These are phyloP conservation scores for Citeromyces hawaiiensis DNA, from an alignment of 1,139 yeast genomes.

Conservation along the genomic window DNA sequence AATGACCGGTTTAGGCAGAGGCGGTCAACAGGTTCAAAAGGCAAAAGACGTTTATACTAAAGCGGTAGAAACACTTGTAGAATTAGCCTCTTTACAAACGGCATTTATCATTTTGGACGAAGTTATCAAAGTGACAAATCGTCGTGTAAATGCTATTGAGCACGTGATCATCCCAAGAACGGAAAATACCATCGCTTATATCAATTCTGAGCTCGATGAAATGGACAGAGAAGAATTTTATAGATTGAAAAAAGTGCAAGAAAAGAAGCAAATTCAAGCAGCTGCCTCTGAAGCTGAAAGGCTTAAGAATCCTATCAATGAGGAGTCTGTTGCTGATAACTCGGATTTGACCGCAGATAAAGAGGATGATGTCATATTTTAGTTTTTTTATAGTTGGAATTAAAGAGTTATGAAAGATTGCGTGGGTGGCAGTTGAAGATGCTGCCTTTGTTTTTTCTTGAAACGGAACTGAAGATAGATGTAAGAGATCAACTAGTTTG, in stretches of 20 bases:
- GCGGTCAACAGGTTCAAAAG: conserved; percentile 96
- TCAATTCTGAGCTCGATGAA: conserved; percentile 93
- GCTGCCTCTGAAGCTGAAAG: conserved; percentile 53
- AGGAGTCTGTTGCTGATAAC: conserved; percentile 26
- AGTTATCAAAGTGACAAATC: conserved; percentile 92
- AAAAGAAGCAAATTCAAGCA: conserved; percentile 76
- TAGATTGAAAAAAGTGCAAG: conserved; percentile 91
- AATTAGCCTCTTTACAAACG: conserved; percentile 87
- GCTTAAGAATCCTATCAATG: too few species aligned
- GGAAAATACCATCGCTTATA: conserved; percentile 86
- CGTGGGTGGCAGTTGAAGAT: too few species aligned
- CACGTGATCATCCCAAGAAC: conserved; percentile 97
- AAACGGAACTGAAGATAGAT: too few species aligned
- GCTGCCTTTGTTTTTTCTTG: too few species aligned
- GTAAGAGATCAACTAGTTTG: too few species aligned
- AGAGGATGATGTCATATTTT: conserved; percentile 37
- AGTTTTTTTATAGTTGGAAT: conserved; percentile 4
- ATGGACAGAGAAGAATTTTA: conserved; percentile 97
- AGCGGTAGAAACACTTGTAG: conserved; percentile 93
- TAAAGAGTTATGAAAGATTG: too few species aligned
- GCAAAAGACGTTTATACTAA: conserved; percentile 88
- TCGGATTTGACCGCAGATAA: conserved; percentile 22
- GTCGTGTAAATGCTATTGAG: conserved; percentile 98
- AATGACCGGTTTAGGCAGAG: conserved; percentile 93
- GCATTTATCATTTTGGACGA: conserved; percentile 95